phyloP scores from a whole-genome alignment of 768 basidiomycete species.

The Tricholomella constricta region DNA sequence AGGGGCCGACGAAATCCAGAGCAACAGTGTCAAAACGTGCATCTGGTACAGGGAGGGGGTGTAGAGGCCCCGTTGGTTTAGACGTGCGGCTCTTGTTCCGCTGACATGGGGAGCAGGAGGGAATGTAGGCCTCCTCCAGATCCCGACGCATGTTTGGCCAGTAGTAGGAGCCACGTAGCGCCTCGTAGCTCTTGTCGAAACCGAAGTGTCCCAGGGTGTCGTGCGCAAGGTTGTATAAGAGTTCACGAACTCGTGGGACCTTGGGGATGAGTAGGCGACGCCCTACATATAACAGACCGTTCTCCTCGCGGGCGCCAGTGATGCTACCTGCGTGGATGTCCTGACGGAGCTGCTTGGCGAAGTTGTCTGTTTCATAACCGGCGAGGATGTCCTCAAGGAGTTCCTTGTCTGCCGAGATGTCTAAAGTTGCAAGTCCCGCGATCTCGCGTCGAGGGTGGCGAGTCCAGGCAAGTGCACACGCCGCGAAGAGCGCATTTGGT shows the following conservation, averaged over 20 bases:
- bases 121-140: constrained; percentile 10
- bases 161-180: constrained; percentile 26
- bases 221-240: constrained; percentile 29
- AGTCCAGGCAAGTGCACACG: no score
- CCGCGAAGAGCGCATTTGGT: no score
- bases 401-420: neutral
- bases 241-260: constrained; percentile 18
- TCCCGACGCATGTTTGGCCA: constrained; percentile 35
- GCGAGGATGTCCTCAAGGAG: neutral
- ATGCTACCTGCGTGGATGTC: constrained; percentile 1
- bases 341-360: neutral
- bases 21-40: constrained; percentile 23
- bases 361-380: constrained; percentile 3
- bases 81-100: constrained; percentile 31
- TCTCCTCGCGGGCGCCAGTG: neutral
- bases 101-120: constrained; percentile 10
- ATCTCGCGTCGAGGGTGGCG: no score
- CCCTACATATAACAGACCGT: constrained; percentile 26
- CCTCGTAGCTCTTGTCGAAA: constrained; percentile 31
- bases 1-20: constrained; percentile 33
- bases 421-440: no score
- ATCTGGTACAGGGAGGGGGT: constrained; percentile 27
- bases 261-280: constrained; percentile 23
- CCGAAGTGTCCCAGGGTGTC: constrained; percentile 37
- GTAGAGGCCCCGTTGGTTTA: constrained; percentile 27